phyloP scores from a whole-genome alignment of 306 rosid species.

The Begonia peltatifolia region DNA sequence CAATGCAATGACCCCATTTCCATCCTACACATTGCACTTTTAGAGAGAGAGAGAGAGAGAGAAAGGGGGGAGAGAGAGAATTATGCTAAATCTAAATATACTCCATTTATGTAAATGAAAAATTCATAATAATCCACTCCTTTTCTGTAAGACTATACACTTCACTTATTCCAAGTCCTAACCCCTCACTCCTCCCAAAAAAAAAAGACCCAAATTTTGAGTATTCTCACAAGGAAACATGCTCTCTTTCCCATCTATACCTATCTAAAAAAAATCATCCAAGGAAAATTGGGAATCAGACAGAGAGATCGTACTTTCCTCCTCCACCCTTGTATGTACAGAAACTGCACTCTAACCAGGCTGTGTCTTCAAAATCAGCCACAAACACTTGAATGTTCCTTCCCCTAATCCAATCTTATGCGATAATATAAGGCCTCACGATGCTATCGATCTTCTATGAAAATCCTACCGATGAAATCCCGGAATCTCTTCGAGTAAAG shows the following conservation, averaged over 20 bases:
- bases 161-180: neutral
- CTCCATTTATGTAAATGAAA: neutral
- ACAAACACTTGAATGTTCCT: neutral
- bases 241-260: neutral
- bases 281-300: neutral
- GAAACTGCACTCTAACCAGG: neutral
- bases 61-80: neutral
- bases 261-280: neutral
- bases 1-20: neutral
- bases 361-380: neutral
- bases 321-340: neutral
- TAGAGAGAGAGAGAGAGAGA: neutral
- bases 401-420: too few species aligned
- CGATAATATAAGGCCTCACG: neutral
- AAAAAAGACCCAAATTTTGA: neutral
- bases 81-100: neutral
- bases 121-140: neutral
- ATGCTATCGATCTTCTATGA: constrained; percentile 52
- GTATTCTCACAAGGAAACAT: neutral
- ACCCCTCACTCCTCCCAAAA: neutral
- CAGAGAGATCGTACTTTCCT: neutral
- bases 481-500: constrained; percentile 86
- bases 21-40: neutral
- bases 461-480: constrained; percentile 75
- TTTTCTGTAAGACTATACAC: neutral